Evolutionary conservation across 192 early-diverging fungal species (phyloP).

Genomic region (Rhizophagus clarus): DNA sequence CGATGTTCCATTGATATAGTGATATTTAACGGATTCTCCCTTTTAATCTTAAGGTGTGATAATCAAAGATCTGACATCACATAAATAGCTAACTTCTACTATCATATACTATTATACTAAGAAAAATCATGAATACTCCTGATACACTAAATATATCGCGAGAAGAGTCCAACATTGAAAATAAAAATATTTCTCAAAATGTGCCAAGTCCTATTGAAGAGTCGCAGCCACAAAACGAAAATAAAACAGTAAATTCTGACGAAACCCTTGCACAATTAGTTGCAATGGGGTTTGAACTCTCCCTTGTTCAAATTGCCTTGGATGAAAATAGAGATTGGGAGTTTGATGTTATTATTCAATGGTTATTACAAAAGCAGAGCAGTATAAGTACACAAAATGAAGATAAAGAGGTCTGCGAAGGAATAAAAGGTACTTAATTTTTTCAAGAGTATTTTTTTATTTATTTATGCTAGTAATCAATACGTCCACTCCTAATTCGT

Average conservation of each 20-base stretch:
- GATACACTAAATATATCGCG: neutral
- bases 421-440: neutral
- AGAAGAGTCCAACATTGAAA: neutral
- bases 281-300: constrained; percentile 13
- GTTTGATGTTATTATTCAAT: constrained; percentile 9
- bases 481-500: neutral
- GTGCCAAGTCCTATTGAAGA: neutral
- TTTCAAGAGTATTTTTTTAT: neutral
- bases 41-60: too few species aligned
- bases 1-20: neutral
- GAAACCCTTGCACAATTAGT: neutral
- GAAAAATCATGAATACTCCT: neutral
- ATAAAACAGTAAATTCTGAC: neutral
- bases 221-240: neutral
- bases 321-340: constrained; percentile 5
- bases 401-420: neutral
- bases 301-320: neutral
- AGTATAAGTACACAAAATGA: neutral
- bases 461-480: too few species aligned
- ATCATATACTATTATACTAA: too few species aligned
- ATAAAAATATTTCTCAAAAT: neutral
- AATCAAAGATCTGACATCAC: too few species aligned
- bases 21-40: too few species aligned
- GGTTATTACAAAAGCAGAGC: neutral
- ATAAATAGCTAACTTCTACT: too few species aligned